Evolutionary conservation across 495 filamentous ascomycete species (phyloP).

Genomic region (Aspergillus diversus): DNA sequence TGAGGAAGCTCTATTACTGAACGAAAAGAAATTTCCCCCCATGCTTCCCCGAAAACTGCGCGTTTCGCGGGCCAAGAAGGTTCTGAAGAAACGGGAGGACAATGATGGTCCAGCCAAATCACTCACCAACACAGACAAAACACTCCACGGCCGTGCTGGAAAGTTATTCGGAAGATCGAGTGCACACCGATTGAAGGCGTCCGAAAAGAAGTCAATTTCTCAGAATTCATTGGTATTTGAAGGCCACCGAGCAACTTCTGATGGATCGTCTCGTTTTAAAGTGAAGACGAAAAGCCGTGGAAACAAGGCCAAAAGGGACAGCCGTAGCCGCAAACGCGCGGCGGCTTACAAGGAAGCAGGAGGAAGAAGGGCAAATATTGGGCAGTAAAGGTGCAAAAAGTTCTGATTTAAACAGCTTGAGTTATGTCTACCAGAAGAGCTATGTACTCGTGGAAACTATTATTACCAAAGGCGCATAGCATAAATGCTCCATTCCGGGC

Average conservation of each 20-base stretch:
- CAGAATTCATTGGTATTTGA: conserved; percentile 81
- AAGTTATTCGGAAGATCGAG: conserved; percentile 84
- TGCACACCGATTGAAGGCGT: conserved; percentile 63
- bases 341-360: conserved; percentile 67
- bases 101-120: conserved; percentile 48
- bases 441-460: no score
- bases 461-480: no score
- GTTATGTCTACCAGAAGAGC: no score
- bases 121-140: conserved; percentile 67
- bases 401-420: neutral
- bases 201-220: conserved; percentile 37
- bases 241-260: conserved; percentile 76
- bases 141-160: conserved; percentile 74
- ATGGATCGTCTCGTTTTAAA: conserved; percentile 65
- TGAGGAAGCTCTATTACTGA: conserved; percentile 81
- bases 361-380: conserved; percentile 42
- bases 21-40: conserved; percentile 91
- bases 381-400: conserved; percentile 3
- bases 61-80: conserved; percentile 79
- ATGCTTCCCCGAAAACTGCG: conserved; percentile 87
- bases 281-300: conserved; percentile 62
- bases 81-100: conserved; percentile 66
- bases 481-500: no score
- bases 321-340: conserved; percentile 58
- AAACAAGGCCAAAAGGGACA: conserved; percentile 56